Evolutionary conservation across 2,329 filamentous ascomycete genomes (phyloP).

Genomic region (Huntiella omanensis): DNA sequence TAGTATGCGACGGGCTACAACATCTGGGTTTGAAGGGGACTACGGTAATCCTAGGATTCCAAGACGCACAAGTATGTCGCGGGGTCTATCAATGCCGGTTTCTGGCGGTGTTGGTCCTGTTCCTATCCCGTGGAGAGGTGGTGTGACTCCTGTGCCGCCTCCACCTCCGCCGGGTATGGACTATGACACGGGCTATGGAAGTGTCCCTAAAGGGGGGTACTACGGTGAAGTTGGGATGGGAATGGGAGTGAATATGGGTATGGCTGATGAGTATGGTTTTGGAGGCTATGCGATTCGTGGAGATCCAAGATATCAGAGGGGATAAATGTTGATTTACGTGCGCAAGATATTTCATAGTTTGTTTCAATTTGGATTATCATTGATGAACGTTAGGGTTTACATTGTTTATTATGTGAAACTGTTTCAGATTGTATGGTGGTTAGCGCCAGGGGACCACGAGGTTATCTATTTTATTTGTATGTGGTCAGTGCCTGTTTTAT

Average conservation of each 20-base stretch:
- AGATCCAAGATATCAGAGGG: not conserved
- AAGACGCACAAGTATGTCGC: constrained; percentile 8
- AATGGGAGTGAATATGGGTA: constrained; percentile 2
- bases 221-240: constrained; percentile 2
- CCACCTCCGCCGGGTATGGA: not conserved
- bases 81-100: constrained; percentile 3
- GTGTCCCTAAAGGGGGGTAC: not conserved
- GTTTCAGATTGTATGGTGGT: too few relatives aligned
- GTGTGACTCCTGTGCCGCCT: not conserved
- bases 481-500: too few relatives aligned
- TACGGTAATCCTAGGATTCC: not conserved
- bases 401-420: too few relatives aligned
- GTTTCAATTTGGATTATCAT: constrained; percentile 1
- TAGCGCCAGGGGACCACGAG: too few relatives aligned
- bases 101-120: not conserved
- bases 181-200: constrained; percentile 1
- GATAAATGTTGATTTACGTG: not conserved
- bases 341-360: not conserved
- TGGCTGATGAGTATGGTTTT: constrained; percentile 2
- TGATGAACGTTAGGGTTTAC: constrained; percentile 1
- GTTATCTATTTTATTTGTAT: too few relatives aligned
- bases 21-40: not conserved
- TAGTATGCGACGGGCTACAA: not conserved
- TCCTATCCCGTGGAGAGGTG: not conserved
- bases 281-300: constrained; percentile 1